These are phyloP conservation scores for Ploettnerulaceae sp. DNA, from an alignment of 2,329 filamentous ascomycete species.

Conservation along the genomic window DNA sequence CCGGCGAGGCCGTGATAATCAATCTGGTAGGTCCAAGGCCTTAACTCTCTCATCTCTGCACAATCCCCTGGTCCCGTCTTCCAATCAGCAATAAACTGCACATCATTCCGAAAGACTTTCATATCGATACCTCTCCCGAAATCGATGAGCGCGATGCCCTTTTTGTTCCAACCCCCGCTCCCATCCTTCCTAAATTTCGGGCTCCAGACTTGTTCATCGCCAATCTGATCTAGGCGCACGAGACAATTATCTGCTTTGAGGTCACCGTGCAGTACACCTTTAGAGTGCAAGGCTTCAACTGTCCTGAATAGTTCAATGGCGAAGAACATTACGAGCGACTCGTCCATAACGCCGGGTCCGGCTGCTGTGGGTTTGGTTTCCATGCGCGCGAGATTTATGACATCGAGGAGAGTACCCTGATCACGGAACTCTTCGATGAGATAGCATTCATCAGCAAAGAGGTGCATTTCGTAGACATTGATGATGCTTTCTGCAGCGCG, in stretches of 20 bases:
- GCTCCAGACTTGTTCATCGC: slow-evolving; percentile 44
- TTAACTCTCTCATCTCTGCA: slow-evolving; percentile 87
- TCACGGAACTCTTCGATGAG: slow-evolving; percentile 81
- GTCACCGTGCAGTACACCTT: slow-evolving; percentile 82
- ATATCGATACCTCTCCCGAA: slow-evolving; percentile 95
- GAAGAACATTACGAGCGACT: slow-evolving; percentile 92
- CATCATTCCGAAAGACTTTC: slow-evolving; percentile 69
- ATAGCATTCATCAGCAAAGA: slow-evolving; percentile 87
- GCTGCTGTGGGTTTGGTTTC: slow-evolving; percentile 48
- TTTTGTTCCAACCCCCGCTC: slow-evolving; percentile 68
- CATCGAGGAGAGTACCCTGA: slow-evolving; percentile 89
- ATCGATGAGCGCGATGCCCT: slow-evolving; percentile 85
- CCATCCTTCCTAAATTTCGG: slow-evolving; percentile 70
- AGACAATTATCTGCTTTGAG: slow-evolving; percentile 95
- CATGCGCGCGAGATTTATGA: slow-evolving; percentile 79
- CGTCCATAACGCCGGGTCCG: slow-evolving; percentile 70
- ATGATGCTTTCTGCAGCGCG: slow-evolving; percentile 75
- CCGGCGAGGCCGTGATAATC: slow-evolving; percentile 93
- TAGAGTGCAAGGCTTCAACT: slow-evolving; percentile 77
- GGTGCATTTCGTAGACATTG: slow-evolving; percentile 81
- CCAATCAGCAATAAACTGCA: slow-evolving; percentile 95
- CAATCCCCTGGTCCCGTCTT: slow-evolving; percentile 83
- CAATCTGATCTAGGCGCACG: slow-evolving; percentile 66
- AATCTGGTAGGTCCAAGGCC: slow-evolving; percentile 96
- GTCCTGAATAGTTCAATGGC: slow-evolving; percentile 85